phyloP scores from a whole-genome alignment of 2,329 filamentous ascomycete species.

The Penicillium sp. region DNA sequence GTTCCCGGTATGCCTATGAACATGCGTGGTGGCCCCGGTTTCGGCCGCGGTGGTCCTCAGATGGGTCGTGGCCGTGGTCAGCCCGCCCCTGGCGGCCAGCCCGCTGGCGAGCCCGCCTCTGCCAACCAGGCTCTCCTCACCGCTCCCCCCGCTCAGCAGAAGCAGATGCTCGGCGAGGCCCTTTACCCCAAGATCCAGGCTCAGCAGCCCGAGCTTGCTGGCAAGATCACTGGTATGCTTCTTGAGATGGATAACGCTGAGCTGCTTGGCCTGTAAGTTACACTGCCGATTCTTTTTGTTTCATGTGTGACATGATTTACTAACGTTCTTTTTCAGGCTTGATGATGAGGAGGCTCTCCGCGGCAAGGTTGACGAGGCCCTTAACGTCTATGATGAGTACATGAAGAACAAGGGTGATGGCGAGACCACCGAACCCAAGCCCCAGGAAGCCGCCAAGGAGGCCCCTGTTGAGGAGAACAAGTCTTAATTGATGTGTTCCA shows the following conservation, averaged over 20 bases:
- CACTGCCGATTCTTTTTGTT: background rate
- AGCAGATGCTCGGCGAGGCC: constrained; percentile 96
- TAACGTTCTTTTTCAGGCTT: constrained; percentile 56
- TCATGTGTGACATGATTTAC: constrained; percentile 4
- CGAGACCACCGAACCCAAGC: constrained; percentile 46
- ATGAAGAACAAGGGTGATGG: constrained; percentile 73
- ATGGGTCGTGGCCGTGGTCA: constrained; percentile 45
- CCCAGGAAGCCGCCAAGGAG: constrained; percentile 45
- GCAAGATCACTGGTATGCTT: constrained; percentile 99
- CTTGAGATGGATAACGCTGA: constrained; percentile 98
- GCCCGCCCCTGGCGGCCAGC: constrained; percentile 35
- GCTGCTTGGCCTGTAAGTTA: constrained; percentile 87
- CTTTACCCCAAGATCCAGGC: constrained; percentile 98
- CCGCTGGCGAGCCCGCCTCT: constrained; percentile 36
- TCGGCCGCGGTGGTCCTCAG: constrained; percentile 45
- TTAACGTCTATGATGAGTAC: constrained; percentile 97
- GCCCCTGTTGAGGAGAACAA: constrained; percentile 41
- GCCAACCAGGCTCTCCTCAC: constrained; percentile 50
- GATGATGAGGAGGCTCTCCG: constrained; percentile 86
- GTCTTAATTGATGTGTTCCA: constrained; percentile 33
- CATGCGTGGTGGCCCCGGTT: constrained; percentile 49
- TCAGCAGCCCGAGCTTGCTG: constrained; percentile 91
- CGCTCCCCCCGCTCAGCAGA: constrained; percentile 73
- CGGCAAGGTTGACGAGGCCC: constrained; percentile 94
- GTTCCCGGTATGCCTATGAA: constrained; percentile 68